These are phyloP conservation scores for Pelagomonas calceolata DNA, from an alignment of 108 stramenopile species.

Conservation along the genomic window DNA sequence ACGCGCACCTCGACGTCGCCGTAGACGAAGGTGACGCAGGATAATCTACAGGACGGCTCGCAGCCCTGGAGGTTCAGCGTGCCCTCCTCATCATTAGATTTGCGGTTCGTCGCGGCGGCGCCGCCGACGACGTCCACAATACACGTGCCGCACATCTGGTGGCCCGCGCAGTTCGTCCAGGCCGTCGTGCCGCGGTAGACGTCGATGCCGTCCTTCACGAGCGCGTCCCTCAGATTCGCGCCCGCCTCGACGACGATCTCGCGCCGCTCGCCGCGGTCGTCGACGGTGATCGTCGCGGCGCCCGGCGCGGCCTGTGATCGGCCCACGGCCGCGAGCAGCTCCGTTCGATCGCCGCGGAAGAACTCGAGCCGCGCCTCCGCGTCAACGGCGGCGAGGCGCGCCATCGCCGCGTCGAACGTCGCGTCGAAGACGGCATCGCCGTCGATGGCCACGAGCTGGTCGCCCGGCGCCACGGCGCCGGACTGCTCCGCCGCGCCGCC, in stretches of 20 bases:
- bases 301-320: slow-evolving; percentile 39
- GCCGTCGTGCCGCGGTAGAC: slow-evolving; percentile 81
- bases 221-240: slow-evolving; percentile 30
- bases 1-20: slow-evolving; percentile 10
- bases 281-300: slow-evolving; percentile 32
- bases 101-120: slow-evolving; percentile 53
- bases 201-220: slow-evolving; percentile 16
- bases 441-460: background rate
- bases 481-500: slow-evolving; percentile 55
- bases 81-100: slow-evolving; percentile 73
- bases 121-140: slow-evolving; percentile 78
- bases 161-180: slow-evolving; percentile 91
- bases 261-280: slow-evolving; percentile 60
- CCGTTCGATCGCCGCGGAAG: slow-evolving; percentile 72
- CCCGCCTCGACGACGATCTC: slow-evolving; percentile 70
- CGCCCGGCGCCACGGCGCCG: slow-evolving; percentile 39
- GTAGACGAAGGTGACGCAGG: slow-evolving; percentile 83
- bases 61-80: slow-evolving; percentile 64
- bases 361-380: slow-evolving; percentile 69
- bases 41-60: slow-evolving; percentile 72
- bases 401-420: slow-evolving; percentile 72
- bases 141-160: slow-evolving; percentile 91
- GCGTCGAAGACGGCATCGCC: slow-evolving; percentile 8
- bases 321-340: slow-evolving; percentile 45
- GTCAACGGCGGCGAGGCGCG: slow-evolving; percentile 49